These are phyloP conservation scores for Cryphonectria nitschkei DNA, from an alignment of 2,329 filamentous ascomycete species.

Conservation along the genomic window DNA sequence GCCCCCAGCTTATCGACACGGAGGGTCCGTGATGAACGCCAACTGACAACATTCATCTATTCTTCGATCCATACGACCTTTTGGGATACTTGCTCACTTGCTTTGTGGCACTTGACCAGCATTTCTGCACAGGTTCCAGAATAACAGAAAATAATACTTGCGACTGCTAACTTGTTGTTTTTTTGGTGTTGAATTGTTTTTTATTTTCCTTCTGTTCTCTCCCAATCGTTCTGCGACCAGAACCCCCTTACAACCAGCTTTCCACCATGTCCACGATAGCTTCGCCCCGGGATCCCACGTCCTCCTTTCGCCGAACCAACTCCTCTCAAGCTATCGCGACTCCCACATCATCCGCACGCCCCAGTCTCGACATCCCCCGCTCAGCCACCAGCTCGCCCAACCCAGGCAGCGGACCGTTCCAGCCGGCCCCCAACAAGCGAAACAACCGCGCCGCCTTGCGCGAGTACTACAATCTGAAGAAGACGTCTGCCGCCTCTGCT, in stretches of 20 bases:
- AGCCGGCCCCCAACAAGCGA: conserved; percentile 43
- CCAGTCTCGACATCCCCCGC: conserved; percentile 69
- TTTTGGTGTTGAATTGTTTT: neutral
- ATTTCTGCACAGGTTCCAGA: neutral
- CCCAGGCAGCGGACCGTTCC: conserved; percentile 32
- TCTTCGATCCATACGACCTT: neutral
- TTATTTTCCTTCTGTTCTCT: neutral
- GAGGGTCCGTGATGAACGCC: neutral
- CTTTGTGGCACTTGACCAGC: neutral
- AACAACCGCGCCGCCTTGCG: conserved; percentile 85
- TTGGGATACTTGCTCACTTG: neutral
- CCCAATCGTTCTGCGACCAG: neutral
- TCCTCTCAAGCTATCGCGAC: conserved; percentile 56
- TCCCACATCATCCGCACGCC: conserved; percentile 75
- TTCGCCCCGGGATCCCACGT: conserved; percentile 61
- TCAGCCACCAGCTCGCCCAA: conserved; percentile 63
- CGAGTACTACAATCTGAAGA: conserved; percentile 90
- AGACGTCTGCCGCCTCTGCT: conserved; percentile 40
- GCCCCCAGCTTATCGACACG: neutral
- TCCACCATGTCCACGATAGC: conserved; percentile 66
- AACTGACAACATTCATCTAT: neutral
- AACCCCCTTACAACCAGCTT: neutral
- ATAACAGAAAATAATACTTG: neutral
- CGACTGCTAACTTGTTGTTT: neutral
- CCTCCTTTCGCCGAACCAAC: conserved; percentile 60